Conservation (phyloP, 257 asterid genomes). For the Nicotiana knightiana region DNA sequence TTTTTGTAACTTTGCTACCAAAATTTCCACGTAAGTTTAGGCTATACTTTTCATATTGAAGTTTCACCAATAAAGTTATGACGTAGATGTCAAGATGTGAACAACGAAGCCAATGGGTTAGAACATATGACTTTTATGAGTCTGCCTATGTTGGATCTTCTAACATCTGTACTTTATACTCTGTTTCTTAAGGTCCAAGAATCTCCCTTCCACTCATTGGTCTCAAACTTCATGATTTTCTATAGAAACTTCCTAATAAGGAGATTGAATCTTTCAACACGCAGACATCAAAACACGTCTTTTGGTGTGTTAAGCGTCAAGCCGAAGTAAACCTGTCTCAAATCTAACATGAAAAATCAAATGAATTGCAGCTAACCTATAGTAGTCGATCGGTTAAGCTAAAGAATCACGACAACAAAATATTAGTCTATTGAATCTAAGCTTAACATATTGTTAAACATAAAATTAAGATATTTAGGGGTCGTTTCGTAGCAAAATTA, state of each 20-base stretch:
- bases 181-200: background rate
- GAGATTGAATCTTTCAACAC: background rate
- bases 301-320: background rate
- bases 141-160: background rate
- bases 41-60: background rate
- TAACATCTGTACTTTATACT: background rate
- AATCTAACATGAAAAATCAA: too few species aligned
- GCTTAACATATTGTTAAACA: too few species aligned
- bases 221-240: background rate
- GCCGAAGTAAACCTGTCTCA: background rate
- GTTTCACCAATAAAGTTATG: background rate
- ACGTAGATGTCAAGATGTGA: background rate
- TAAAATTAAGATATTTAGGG: too few species aligned
- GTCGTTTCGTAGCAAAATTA: too few species aligned
- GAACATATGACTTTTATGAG: background rate
- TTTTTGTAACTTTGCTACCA: background rate
- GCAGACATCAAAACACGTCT: constrained; percentile 14
- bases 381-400: too few species aligned
- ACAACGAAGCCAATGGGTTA: background rate
- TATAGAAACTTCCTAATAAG: background rate
- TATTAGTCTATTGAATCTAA: too few species aligned
- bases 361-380: too few species aligned
- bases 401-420: too few species aligned
- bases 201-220: background rate
- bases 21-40: background rate